Conservation (phyloP, 768 basidiomycete genomes). For the Kwoniella bestiolae region DNA sequence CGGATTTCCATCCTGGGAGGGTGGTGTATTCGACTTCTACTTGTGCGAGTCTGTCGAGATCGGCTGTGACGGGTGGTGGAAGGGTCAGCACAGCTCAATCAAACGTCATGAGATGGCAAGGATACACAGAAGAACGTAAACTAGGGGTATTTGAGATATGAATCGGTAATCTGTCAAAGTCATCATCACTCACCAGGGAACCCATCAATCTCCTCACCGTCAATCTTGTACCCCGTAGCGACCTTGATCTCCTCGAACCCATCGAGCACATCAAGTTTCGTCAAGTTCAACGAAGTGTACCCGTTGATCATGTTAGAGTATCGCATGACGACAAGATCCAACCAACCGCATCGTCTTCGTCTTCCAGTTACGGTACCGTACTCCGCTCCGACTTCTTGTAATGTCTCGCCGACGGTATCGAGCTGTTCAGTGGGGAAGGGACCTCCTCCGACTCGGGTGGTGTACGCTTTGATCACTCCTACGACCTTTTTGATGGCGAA, state of each 20-base stretch:
- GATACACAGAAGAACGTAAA: too few species aligned
- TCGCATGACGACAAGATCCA: slow-evolving; percentile 92
- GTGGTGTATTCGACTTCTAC: slow-evolving; percentile 87
- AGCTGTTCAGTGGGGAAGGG: slow-evolving; percentile 97
- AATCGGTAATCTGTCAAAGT: too few species aligned
- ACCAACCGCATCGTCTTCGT: slow-evolving; percentile 91
- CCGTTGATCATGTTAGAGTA: slow-evolving; percentile 94
- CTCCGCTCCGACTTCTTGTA: slow-evolving; percentile 93
- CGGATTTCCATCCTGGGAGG: slow-evolving; percentile 85
- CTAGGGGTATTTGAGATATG: too few species aligned
- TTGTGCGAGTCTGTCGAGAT: slow-evolving; percentile 76
- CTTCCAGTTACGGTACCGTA: slow-evolving; percentile 93
- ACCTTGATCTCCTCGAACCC: slow-evolving; percentile 83
- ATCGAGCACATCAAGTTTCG: slow-evolving; percentile 93
- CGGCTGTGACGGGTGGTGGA: slow-evolving; percentile 63
- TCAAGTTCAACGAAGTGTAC: slow-evolving; percentile 89
- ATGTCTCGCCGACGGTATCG: slow-evolving; percentile 78
- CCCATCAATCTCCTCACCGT: slow-evolving; percentile 75
- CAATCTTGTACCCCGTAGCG: slow-evolving; percentile 74
- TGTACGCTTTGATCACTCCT: slow-evolving; percentile 97
- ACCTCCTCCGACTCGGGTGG: slow-evolving; percentile 96
- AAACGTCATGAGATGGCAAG: too few species aligned
- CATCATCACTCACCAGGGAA: slow-evolving; percentile 91
- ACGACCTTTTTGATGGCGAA: slow-evolving; percentile 81
- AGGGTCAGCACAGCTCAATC: slow-evolving; percentile 11